Evolutionary conservation across 73 alveolate genomes (phyloP).

Genomic region (Paramecium primaurelia): DNA sequence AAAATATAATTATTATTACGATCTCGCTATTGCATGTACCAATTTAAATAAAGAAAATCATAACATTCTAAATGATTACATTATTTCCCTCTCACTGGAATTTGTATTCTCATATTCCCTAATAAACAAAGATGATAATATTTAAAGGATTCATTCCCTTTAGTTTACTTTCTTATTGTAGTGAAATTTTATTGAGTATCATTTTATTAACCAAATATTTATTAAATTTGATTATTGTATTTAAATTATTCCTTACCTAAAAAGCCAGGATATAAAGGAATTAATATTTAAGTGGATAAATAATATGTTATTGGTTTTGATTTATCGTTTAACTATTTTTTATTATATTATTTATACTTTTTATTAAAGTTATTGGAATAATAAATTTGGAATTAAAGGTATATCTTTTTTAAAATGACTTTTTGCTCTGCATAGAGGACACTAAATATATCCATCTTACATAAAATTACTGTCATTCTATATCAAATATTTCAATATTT

Average conservation of each 20-base stretch:
- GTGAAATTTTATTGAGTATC: background rate
- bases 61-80: constrained; percentile 11
- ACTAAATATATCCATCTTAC: background rate
- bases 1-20: background rate
- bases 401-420: background rate
- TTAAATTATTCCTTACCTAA: background rate
- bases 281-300: background rate
- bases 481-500: background rate
- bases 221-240: background rate
- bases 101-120: background rate
- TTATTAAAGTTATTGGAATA: background rate
- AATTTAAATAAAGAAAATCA: background rate
- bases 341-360: background rate
- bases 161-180: background rate
- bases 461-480: background rate
- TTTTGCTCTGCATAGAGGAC: background rate
- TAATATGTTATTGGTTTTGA: background rate
- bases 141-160: background rate
- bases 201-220: background rate
- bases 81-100: constrained; percentile 24
- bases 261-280: background rate
- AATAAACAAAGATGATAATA: background rate
- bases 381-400: background rate
- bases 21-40: background rate
- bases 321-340: background rate